These are phyloP conservation scores for Knoxdaviesia proteae DNA, from an alignment of 2,329 filamentous ascomycete genomes.

Conservation along the genomic window DNA sequence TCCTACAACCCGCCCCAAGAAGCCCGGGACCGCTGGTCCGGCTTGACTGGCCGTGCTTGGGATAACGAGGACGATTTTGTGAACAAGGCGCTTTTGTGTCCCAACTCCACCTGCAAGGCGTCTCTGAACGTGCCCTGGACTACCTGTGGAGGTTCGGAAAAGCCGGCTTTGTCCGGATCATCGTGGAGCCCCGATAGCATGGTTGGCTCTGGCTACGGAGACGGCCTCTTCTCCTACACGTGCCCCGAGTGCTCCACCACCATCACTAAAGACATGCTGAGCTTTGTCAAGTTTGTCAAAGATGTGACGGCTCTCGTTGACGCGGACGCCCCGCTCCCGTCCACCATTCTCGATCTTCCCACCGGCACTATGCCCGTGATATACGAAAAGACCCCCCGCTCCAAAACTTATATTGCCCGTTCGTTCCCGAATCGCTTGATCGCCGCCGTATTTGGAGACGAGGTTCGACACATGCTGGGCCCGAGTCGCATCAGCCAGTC, in stretches of 20 bases:
- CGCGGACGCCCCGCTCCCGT: conserved; percentile 36
- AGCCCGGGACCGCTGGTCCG: conserved; percentile 24
- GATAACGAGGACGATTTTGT: conserved; percentile 31
- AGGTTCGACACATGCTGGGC: background rate
- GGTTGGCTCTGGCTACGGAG: conserved; percentile 37
- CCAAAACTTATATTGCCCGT: conserved; percentile 7
- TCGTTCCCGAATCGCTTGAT: conserved; percentile 40
- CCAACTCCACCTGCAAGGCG: conserved; percentile 20
- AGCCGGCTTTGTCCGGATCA: background rate
- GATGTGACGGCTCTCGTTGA: conserved; percentile 30
- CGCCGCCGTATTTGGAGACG: conserved; percentile 7
- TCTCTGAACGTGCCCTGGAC: conserved; percentile 36
- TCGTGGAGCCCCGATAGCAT: conserved; percentile 4
- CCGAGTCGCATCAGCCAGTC: background rate
- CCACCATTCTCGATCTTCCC: conserved; percentile 37
- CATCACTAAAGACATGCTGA: conserved; percentile 36
- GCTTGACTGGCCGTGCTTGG: conserved; percentile 31
- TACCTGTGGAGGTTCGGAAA: conserved; percentile 15
- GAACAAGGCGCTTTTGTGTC: conserved; percentile 31
- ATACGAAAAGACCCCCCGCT: background rate
- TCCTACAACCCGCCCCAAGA: conserved; percentile 24
- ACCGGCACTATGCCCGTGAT: conserved; percentile 23
- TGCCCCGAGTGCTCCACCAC: conserved; percentile 30
- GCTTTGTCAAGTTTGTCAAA: conserved; percentile 37
- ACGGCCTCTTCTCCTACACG: conserved; percentile 25